These are phyloP conservation scores for Spergularia marina DNA, from an alignment of 148 eudicot species.

Conservation along the genomic window DNA sequence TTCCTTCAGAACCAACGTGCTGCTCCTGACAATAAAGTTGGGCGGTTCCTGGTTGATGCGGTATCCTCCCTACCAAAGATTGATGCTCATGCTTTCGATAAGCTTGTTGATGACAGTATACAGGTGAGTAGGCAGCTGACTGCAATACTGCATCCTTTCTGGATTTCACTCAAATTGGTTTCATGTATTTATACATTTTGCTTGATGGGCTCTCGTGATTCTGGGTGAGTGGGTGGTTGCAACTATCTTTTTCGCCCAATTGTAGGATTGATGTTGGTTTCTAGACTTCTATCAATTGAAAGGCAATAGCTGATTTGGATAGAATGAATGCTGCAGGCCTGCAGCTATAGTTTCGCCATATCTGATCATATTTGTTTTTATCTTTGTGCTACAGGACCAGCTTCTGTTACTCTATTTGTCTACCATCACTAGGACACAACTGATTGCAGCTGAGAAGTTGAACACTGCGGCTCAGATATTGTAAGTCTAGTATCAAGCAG, in stretches of 20 bases:
- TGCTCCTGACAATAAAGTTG: constrained; percentile 73
- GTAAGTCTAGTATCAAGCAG: constrained; percentile 30
- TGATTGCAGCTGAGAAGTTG: constrained; percentile 84
- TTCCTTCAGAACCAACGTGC: constrained; percentile 60
- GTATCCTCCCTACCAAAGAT: constrained; percentile 80
- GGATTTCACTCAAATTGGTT: background rate
- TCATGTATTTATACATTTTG: too few relatives aligned
- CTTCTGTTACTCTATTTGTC: constrained; percentile 78
- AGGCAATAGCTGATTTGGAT: too few relatives aligned
- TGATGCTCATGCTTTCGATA: constrained; percentile 66
- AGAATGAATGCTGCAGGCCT: too few relatives aligned
- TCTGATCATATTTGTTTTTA: constrained; percentile 5
- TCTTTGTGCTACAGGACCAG: constrained; percentile 61
- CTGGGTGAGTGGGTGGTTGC: too few relatives aligned
- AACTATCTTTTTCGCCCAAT: too few relatives aligned
- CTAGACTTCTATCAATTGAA: too few relatives aligned
- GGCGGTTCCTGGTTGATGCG: constrained; percentile 72
- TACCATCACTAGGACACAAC: constrained; percentile 90
- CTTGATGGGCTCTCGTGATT: too few relatives aligned
- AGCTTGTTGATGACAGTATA: constrained; percentile 74
- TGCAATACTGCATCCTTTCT: background rate
- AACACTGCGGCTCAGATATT: constrained; percentile 95
- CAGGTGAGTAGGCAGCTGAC: constrained; percentile 43
- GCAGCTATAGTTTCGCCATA: background rate
- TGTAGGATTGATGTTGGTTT: too few relatives aligned